Conservation (phyloP, 768 basidiomycete species). For the Omphalotus guepiniiformis region DNA sequence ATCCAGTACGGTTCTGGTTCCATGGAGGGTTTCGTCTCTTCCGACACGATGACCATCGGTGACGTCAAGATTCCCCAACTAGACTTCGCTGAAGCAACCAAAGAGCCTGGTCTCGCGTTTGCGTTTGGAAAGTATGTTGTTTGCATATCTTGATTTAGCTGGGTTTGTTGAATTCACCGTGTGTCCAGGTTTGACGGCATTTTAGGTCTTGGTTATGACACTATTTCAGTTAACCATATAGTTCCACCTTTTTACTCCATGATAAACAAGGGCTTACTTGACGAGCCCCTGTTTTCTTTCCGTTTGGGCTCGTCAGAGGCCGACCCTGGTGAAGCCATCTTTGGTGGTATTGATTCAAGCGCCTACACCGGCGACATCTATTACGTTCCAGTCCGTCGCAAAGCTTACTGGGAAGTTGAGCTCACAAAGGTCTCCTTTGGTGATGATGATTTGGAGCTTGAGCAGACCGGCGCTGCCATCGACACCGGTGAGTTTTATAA, state of each 20-base stretch:
- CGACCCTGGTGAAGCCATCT: conserved; percentile 87
- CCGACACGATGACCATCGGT: conserved; percentile 75
- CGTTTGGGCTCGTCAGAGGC: conserved; percentile 80
- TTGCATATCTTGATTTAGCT: neutral
- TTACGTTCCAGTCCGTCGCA: conserved; percentile 90
- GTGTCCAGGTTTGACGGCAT: conserved; percentile 85
- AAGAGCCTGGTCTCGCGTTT: conserved; percentile 96
- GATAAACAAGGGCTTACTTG: conserved; percentile 77
- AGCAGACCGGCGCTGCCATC: conserved; percentile 91
- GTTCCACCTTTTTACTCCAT: conserved; percentile 93
- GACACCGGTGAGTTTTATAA: conserved; percentile 59
- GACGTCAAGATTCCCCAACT: conserved; percentile 71
- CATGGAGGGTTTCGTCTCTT: conserved; percentile 94
- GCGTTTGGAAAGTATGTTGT: conserved; percentile 85
- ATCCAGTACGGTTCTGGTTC: conserved; percentile 96
- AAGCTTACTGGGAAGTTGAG: conserved; percentile 99
- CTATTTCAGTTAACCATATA: conserved; percentile 91
- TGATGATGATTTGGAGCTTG: conserved; percentile 81
- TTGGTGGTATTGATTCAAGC: conserved; percentile 79
- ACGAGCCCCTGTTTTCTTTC: conserved; percentile 91
- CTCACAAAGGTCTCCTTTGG: conserved; percentile 85
- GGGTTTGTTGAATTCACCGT: too few species aligned
- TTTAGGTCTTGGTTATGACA: conserved; percentile 90
- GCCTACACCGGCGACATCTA: conserved; percentile 78
- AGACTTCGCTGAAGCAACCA: conserved; percentile 93